Base-by-base conservation (phyloP, 225 moss, liverwort and hornwort species). In the Bryoerythrophyllum caledonicum region DNA sequence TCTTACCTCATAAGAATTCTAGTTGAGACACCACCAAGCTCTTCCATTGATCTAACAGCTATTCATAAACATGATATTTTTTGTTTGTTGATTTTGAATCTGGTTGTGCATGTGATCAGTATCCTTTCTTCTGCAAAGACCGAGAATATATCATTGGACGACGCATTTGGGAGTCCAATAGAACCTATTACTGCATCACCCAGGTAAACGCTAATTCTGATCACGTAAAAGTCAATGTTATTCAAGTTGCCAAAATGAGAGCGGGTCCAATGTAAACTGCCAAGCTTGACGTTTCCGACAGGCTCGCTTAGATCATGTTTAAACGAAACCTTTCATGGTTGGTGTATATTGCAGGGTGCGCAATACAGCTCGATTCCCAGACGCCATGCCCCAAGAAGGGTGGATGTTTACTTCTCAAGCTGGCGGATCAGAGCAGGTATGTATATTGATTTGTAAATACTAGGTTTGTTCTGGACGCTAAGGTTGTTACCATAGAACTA, bases 111-210 rank as follows among this genome's bases (percentile, higher is more conserved):
- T 89, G 68, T 49, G 48, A 49, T 25, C 86, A 96, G 96, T 97
- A 87, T 74, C 96, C 96, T 32, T 84, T 94, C 54, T 94, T 94
- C 71, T 97, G 96, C 80, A 97, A 97, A 67, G 92, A 97, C 82
- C 92, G 96, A 26, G 96, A 97, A 71, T 97, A 97, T 54, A 79
- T 91, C 60, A 90, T 97, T 67, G 86, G 84, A 19, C 92, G 94
- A 35, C 90, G 96, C 60, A 92, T 93, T 34, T 97, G 96, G 96
- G 87, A 87, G 75, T 76, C 79, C 19, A 92, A 88, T 41, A 81
- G 71, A 58, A 78, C 83, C 2, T 97, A 84, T 76, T 94, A 87
- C 75, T 94, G 94, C 61, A 71, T 97, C 51, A 92, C 92, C 1
- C 86, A 90, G 94, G 96, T 96, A 72, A 79, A 44, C 15, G 15